These are phyloP conservation scores for Gnomoniopsis sp. DNA, from an alignment of 2,329 filamentous ascomycete genomes.

Conservation along the genomic window DNA sequence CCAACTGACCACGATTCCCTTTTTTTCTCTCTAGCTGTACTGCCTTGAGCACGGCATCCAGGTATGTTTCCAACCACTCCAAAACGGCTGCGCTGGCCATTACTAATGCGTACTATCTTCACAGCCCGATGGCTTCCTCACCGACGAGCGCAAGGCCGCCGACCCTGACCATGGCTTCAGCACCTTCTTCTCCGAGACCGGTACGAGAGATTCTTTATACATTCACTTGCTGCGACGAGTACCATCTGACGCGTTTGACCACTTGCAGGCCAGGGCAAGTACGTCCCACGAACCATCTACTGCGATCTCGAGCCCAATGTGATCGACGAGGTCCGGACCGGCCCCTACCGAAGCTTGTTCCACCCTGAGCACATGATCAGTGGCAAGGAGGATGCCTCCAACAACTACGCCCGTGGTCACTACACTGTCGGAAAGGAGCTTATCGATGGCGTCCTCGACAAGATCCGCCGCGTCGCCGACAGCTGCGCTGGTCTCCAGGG, in stretches of 20 bases:
- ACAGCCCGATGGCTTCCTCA: slow-evolving; percentile 97
- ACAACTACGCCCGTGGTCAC: slow-evolving; percentile 99
- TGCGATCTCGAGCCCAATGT: slow-evolving; percentile 99
- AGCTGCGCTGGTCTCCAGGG: slow-evolving; percentile 98
- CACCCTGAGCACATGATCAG: slow-evolving; percentile 99
- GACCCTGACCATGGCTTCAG: slow-evolving; percentile 97
- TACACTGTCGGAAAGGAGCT: slow-evolving; percentile 99
- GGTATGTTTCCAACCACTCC: slow-evolving; percentile 54
- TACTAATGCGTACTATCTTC: slow-evolving; percentile 30
- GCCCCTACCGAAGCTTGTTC: slow-evolving; percentile 93
- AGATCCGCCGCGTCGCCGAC: slow-evolving; percentile 95
- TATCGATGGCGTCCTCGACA: slow-evolving; percentile 96
- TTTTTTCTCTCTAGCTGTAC: slow-evolving; percentile 69
- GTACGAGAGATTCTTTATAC: slow-evolving; percentile 47
- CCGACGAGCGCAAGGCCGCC: slow-evolving; percentile 91
- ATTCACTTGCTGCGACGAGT: not conserved
- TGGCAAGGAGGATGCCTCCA: slow-evolving; percentile 99
- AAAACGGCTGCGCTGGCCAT: not conserved
- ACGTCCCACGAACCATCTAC: slow-evolving; percentile 98
- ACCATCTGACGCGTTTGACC: not conserved
- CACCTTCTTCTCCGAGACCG: slow-evolving; percentile 99
- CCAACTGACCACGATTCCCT: slow-evolving; percentile 20
- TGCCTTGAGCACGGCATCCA: slow-evolving; percentile 99
- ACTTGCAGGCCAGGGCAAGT: slow-evolving; percentile 85
- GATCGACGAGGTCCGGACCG: slow-evolving; percentile 98